Evolutionary conservation across 2,329 filamentous ascomycete genomes (phyloP), one percentile per base, ranked within the genome.

Genomic region (Aspergillus luchuensis): DNA sequence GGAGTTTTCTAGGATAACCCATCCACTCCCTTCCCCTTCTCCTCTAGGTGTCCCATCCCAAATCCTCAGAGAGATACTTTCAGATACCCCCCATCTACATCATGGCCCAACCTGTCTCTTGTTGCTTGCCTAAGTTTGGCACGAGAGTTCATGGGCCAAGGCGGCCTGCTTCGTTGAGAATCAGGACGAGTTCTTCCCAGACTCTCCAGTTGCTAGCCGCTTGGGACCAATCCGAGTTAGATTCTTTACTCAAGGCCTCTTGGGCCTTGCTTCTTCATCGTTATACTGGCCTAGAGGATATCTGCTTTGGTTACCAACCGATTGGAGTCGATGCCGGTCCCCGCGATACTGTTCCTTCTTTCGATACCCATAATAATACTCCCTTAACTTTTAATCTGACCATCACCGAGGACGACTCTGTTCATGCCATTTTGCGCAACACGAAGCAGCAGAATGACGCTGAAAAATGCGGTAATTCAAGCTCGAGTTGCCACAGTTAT

Each of bases 251-350:
- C 53, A 74, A 77, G 30, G 75, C 79, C 10, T 77, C 79, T 8
- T 83, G 80, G 81, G 79, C 75, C 1, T 61, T 83, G 43, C 70
- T 82, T 2, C 66, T 82, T 6, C 72, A 78, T 41, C 76, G 74
- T 49, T 82, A 82, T 63, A 78, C 79, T n/a, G 77, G 74, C 2
- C 76, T 76, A 15, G 75, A 81, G 52, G 79, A 83, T 63, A 77
- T 82, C 7, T 73, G 79, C 23, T 84, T 82, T 68, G 81, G 79
- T 23, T 77, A 75, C 56, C 71, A 77, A 60, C 67, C 74, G 57
- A 63, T 72, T 50, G 69, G 69, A 25, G 66, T 60, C 53, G 66
- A 68, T 51, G 59, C 58, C 65, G 5, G 59, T 60, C 28, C 59
- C 57, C 30, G n/a, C 21, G 10, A 51, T 23, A 50, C 60, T 33